Percentiles rank a stretch among this genome's conserved stretches.
phyloP scores from a whole-genome alignment of 805 yeast species.

The Candida suzukii region DNA sequence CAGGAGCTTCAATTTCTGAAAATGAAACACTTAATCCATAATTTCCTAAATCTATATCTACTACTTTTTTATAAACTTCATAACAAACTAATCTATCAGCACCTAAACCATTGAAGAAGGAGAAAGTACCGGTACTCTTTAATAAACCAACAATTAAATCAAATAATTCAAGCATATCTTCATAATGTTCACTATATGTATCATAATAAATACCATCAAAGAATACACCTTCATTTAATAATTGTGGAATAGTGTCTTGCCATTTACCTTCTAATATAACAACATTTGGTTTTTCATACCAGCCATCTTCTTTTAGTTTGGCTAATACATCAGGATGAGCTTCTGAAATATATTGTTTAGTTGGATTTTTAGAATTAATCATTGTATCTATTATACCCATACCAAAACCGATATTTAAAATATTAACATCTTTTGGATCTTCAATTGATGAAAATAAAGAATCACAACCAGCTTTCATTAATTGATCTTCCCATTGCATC shows the following conservation, averaged over 20 bases:
- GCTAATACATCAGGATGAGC: constrained; percentile 88
- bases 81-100: constrained; percentile 70
- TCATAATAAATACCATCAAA: constrained; percentile 92
- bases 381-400: constrained; percentile 91
- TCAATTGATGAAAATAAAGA: constrained; percentile 48
- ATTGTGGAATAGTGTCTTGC: constrained; percentile 72
- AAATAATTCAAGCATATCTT: constrained; percentile 79
- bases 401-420: constrained; percentile 89
- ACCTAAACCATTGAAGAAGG: constrained; percentile 89
- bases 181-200: constrained; percentile 88
- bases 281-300: constrained; percentile 73
- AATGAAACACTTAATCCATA: constrained; percentile 71
- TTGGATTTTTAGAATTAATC: constrained; percentile 53
- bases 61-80: constrained; percentile 81
- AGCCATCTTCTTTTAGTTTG: constrained; percentile 66
- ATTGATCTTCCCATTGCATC: constrained; percentile 92
- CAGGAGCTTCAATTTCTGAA: constrained; percentile 41
- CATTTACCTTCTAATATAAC: constrained; percentile 81
- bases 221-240: constrained; percentile 59
- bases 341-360: constrained; percentile 81
- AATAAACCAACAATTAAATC: constrained; percentile 77
- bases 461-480: constrained; percentile 78
- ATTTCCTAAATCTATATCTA: constrained; percentile 68
- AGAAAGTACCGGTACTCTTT: constrained; percentile 76
- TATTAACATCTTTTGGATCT: constrained; percentile 32